These are phyloP conservation scores for Atkinsonella texensis DNA, from an alignment of 2,329 filamentous ascomycete species.

Conservation along the genomic window DNA sequence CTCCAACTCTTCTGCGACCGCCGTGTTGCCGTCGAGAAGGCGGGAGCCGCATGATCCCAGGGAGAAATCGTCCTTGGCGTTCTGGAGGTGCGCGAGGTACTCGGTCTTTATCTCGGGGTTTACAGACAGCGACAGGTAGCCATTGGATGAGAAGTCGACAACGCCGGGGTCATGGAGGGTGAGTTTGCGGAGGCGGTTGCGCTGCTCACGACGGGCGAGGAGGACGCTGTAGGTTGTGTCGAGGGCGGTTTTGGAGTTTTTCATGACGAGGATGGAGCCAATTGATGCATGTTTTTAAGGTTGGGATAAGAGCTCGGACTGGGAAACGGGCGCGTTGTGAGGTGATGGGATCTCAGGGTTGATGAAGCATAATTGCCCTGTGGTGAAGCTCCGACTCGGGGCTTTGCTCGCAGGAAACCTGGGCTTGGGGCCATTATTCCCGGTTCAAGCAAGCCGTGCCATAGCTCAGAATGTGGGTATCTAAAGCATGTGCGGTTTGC, in stretches of 20 bases:
- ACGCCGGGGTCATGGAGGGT: constrained; percentile 52
- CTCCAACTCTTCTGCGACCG: constrained; percentile 33
- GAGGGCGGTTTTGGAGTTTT: constrained; percentile 7
- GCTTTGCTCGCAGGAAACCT: too few species aligned
- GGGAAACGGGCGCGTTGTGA: not conserved
- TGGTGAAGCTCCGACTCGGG: not conserved
- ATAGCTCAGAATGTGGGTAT: too few species aligned
- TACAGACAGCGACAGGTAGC: constrained; percentile 63
- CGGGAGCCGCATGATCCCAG: constrained; percentile 42
- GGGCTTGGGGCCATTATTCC: too few species aligned
- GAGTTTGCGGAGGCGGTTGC: constrained; percentile 30
- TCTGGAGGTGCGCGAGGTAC: constrained; percentile 38
- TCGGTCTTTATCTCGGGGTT: constrained; percentile 42
- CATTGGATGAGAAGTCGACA: constrained; percentile 68
- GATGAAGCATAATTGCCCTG: not conserved
- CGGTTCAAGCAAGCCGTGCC: too few species aligned
- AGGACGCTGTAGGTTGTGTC: constrained; percentile 17
- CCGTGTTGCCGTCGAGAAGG: constrained; percentile 39
- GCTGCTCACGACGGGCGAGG: constrained; percentile 17
- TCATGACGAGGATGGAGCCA: constrained; percentile 3
- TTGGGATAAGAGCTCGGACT: not conserved
- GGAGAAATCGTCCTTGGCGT: constrained; percentile 5
- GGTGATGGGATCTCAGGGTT: not conserved
- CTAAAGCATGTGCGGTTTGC: too few species aligned
- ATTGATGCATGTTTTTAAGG: not conserved